Percentiles rank a stretch among this genome's conserved stretches.
Conservation (phyloP, 306 rosid species). For the Albizia julibrissin region DNA sequence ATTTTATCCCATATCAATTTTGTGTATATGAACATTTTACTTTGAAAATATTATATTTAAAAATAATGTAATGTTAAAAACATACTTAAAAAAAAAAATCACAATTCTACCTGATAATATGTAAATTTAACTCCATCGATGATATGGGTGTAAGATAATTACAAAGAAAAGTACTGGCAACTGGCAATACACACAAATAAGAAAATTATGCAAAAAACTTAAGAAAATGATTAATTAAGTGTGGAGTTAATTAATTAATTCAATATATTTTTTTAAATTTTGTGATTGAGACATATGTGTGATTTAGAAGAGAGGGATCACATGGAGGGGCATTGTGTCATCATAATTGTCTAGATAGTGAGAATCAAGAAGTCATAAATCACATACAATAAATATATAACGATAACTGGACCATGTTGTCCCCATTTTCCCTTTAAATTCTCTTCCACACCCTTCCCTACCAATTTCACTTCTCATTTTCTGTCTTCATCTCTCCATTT, state of each 20-base stretch:
- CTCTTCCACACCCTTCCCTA: not conserved
- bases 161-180: not conserved
- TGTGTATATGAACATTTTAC: not conserved
- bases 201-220: not conserved
- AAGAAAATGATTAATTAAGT: not conserved
- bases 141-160: not conserved
- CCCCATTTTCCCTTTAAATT: not conserved
- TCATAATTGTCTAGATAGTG: slow-evolving; percentile 6
- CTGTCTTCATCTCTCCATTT: not conserved
- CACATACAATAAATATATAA: not conserved
- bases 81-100: not conserved
- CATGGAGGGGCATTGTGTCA: slow-evolving; percentile 18
- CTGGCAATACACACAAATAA: too few species aligned
- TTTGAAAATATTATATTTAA: not conserved
- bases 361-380: not conserved
- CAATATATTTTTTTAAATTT: not conserved
- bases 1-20: not conserved
- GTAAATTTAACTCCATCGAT: not conserved
- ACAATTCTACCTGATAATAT: not conserved
- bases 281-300: not conserved
- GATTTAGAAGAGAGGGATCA: not conserved
- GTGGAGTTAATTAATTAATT: not conserved
- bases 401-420: not conserved
- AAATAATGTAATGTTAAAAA: not conserved
- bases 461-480: not conserved